Base-by-base conservation (phyloP, 83 land plant genomes). In the Larix sibirica region DNA sequence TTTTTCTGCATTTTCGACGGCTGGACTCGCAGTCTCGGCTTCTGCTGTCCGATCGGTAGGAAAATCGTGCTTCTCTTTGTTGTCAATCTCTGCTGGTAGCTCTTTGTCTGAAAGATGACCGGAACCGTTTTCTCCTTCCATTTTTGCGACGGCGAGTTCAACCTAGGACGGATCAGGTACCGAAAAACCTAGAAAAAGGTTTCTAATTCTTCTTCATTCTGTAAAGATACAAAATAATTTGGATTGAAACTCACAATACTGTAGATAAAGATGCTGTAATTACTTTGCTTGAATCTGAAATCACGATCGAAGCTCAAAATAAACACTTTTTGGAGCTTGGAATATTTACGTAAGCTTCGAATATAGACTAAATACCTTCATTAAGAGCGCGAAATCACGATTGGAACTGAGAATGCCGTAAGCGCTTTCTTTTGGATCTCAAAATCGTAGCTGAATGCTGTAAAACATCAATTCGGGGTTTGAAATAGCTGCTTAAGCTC, bases 111-210 rank as follows among this genome's bases (percentile, higher is more conserved):
- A 54, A 50, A 24, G 14, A 66, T 6, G 9, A 1, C 16, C 7
- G 12, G 26, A 24, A 23, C 33, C 33, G 24, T 75, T 75, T 9
- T 10, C 33, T 50, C 54, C 78, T 13, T 75, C 78, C 78, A 75
- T 75, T 75, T 50, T 73, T 75, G 78, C 24, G 18, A 28, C 47
- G 78, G 59, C 78, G 6, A 50, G 31, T 47, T 75, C 21, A 47
- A 56, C 26, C 47, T 69, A 67, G 14, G 26, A 31, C 70, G 36
- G 28, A 21, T 9, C 70, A 66, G 71, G 36, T 2, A 6, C 40
- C 73, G 8, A 69, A 69, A 69, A 16, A 17, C 13, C 17, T 33
- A 16, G 6, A 31, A 4, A 12, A 17, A 33, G 1, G 1, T 40
- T 69, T 40, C 38, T 69, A 47, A 50, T 75, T 75, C 4, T 75